These are phyloP conservation scores for Cladophialophora psammophila DNA, from an alignment of 2,329 filamentous ascomycete species.

Conservation along the genomic window DNA sequence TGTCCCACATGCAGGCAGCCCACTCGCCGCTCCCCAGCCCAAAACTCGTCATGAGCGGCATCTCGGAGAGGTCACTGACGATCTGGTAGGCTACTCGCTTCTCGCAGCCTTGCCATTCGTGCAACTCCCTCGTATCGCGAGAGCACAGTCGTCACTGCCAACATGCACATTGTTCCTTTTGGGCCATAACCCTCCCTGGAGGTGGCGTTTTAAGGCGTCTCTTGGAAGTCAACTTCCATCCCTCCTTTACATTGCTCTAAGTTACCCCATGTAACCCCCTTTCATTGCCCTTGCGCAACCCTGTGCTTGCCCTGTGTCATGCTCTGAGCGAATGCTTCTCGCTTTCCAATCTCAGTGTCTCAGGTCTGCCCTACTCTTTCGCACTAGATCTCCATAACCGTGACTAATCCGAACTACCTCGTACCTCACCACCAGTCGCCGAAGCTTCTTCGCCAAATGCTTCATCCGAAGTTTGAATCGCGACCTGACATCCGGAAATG, in stretches of 20 bases:
- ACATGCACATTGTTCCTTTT: background rate
- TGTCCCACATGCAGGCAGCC: background rate
- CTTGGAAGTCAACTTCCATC: background rate
- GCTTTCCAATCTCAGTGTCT: constrained; percentile 3
- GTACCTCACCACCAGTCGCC: background rate
- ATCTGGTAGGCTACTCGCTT: constrained; percentile 5
- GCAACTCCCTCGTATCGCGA: constrained; percentile 6
- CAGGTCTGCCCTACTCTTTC: background rate
- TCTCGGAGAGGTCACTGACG: constrained; percentile 5
- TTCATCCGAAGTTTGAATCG: background rate
- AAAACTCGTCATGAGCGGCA: background rate
- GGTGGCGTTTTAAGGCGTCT: background rate
- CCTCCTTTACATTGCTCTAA: background rate
- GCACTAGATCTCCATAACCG: background rate
- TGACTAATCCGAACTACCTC: background rate
- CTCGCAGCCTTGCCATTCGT: constrained; percentile 20
- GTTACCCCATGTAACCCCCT: background rate
- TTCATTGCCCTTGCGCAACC: background rate
- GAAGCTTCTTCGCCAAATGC: background rate
- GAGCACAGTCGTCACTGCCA: constrained; percentile 1
- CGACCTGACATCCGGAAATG: background rate
- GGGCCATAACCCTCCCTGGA: background rate
- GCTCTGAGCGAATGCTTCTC: background rate
- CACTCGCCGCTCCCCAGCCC: background rate
- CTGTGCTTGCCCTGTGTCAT: too few relatives aligned